Evolutionary conservation across 2,329 filamentous ascomycete species (phyloP).

Genomic region (Pezicula carpinea): DNA sequence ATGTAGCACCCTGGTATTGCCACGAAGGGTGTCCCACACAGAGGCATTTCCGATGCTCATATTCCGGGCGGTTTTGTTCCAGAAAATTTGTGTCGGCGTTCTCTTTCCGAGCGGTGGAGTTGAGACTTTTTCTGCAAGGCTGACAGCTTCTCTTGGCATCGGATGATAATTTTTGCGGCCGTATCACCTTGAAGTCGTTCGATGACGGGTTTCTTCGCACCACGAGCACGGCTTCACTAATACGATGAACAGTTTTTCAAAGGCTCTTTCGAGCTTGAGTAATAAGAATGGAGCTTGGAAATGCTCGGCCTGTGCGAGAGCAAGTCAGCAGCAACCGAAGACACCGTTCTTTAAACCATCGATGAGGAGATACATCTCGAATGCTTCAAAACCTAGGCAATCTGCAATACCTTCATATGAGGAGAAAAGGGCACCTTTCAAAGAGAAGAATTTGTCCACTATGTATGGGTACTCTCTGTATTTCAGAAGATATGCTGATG

Average conservation of each 20-base stretch:
- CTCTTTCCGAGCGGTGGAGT: too few relatives aligned
- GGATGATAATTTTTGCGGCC: background rate
- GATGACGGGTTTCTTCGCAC: background rate
- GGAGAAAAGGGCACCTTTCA: constrained; percentile 58
- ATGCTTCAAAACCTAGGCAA: constrained; percentile 21
- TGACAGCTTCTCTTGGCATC: background rate
- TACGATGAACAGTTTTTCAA: constrained; percentile 20
- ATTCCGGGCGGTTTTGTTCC: too few relatives aligned
- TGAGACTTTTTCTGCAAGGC: too few relatives aligned
- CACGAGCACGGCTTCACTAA: background rate
- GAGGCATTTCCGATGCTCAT: too few relatives aligned
- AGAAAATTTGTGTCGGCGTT: too few relatives aligned
- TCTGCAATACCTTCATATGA: constrained; percentile 53
- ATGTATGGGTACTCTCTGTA: constrained; percentile 39
- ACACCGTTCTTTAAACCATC: constrained; percentile 22
- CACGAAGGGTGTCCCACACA: too few relatives aligned
- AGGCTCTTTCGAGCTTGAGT: constrained; percentile 14
- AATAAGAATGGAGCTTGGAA: constrained; percentile 24
- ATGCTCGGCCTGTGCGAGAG: constrained; percentile 24
- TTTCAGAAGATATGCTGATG: background rate
- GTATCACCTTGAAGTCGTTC: constrained; percentile 6
- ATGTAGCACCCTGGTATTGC: too few relatives aligned
- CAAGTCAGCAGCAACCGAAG: constrained; percentile 5
- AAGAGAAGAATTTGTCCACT: constrained; percentile 62
- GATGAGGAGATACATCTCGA: constrained; percentile 19